Percentiles rank a stretch among this genome's conserved stretches.
Evolutionary conservation across 768 basidiomycete genomes (phyloP).

Genomic region (Kwoniella newhampshirensis): DNA sequence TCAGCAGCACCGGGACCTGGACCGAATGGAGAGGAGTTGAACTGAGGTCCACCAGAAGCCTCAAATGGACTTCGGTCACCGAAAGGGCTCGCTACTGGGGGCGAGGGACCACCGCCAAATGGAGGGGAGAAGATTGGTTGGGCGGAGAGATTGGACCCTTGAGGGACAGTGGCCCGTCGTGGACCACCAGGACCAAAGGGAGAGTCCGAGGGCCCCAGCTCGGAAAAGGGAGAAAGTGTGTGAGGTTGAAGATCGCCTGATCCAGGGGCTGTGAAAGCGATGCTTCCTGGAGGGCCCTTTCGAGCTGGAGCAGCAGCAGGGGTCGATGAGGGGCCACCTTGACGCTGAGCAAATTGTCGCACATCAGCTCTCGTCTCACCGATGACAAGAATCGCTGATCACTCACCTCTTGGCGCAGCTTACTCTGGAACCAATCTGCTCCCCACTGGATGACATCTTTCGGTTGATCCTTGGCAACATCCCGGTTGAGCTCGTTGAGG

Average conservation of each 20-base stretch:
- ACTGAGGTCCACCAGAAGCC: conserved; percentile 5
- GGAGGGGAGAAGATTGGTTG: conserved; percentile 26
- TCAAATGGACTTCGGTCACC: conserved; percentile 16
- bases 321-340: conserved; percentile 8
- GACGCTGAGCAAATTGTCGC: conserved; percentile 4
- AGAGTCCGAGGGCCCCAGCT: conserved; percentile 43
- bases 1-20: background rate
- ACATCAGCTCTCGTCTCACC: background rate
- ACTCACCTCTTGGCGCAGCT: conserved; percentile 48
- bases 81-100: background rate
- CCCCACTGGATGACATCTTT: conserved; percentile 77
- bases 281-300: conserved; percentile 9
- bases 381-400: background rate
- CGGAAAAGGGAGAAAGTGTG: conserved; percentile 46
- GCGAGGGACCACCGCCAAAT: conserved; percentile 1
- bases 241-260: conserved; percentile 13
- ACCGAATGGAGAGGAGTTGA: conserved; percentile 27
- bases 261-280: conserved; percentile 8
- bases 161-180: conserved; percentile 35
- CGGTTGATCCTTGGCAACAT: conserved; percentile 79
- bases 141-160: conserved; percentile 20
- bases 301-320: conserved; percentile 4
- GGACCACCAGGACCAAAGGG: conserved; percentile 39
- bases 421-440: conserved; percentile 85
- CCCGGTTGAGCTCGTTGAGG: conserved; percentile 79